Evolutionary conservation across 768 basidiomycete species (phyloP), one percentile per base, ranked within the genome.

Genomic region (Kwoniella sp.): DNA sequence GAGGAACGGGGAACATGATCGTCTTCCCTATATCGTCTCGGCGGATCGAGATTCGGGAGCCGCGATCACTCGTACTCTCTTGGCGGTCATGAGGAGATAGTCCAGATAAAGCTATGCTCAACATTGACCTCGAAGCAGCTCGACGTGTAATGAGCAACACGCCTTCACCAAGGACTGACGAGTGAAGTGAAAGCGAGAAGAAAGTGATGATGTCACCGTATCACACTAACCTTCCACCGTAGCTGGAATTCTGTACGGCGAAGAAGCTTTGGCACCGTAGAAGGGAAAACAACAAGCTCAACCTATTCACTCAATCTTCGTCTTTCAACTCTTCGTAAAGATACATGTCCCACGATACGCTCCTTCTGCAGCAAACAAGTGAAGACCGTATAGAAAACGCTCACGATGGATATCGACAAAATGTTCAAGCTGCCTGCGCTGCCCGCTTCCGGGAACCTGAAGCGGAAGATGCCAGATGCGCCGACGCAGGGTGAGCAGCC

Each of bases 351-450:
- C n/a, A n/a, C n/a, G n/a, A n/a, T n/a, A n/a, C n/a, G n/a, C n/a
- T n/a, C n/a, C n/a, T n/a, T n/a, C n/a, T n/a, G n/a, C n/a, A n/a
- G n/a, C n/a, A n/a, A n/a, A n/a, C n/a, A n/a, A n/a, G n/a, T n/a
- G n/a, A n/a, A n/a, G n/a, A n/a, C n/a, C 8, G 25, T 50, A 50
- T 28, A 29, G 34, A 37, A 8, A 28, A 22, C 26, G 13, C 11
- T 22, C 38, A 65, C 28, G 38, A 78, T 78, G 76, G 76, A 78
- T 52, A 63, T 78, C 31, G 71, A 70, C 50, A 78, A 78, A 50
- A 72, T 78, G 73, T 78, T 78, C 76, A 78, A 78, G 58, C 71
- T 78, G 31, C 76, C 76, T 17, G 68, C 74, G 9, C 57, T 74
- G 47, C 76, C 76, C 28, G 66, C 72, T 23, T 70, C 71, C 37